Evolutionary conservation across 352 stramenopile genomes (phyloP), one percentile per base, ranked within the genome.

Genomic region (Globisporangium radiosum): DNA sequence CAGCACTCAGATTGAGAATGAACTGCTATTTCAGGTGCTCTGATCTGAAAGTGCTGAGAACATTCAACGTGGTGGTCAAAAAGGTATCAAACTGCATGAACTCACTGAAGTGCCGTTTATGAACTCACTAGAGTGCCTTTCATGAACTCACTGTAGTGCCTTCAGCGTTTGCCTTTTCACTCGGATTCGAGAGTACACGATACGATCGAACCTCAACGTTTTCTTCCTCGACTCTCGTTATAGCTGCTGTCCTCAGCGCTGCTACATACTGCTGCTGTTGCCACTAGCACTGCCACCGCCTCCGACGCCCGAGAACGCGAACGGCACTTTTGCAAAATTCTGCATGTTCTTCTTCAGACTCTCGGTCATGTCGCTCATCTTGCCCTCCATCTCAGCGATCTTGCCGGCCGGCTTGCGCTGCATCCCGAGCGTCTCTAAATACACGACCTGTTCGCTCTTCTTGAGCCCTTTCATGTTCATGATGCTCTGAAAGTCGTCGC

Each of bases 391-490:
- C 62, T 87, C 79, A 14, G 80, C 77, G 51, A 90, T 90, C 68
- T 85, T 89, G 49, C 71, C 78, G 9, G 78, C 70, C 17, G 78
- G 78, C 15, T 78, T 74, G 47, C 76, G 77, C 61, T 88, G 76
- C 73, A 88, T 78, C 37, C 78, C 78, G 9, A 90, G 59, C 38
- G 70, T 85, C 53, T 90, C 81, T 19, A 90, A 60, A 55, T 79
- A 90, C 19, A 55, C 66, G 4, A 56, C 62, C 56, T 90, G 81
- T 38, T 92, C 81, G 55, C 72, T 85, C 63, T 92, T 92, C 63
- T 89, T 88, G 33, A 92, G 69, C 7, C 95, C 96, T 70, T 98
- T 98, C 56, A 98, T 85, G 56, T 69, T 95, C 91, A 98, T 98
- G 49, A 98, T 96, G 38, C 74, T 90, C 69, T 98, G 89, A 50